phyloP scores from a whole-genome alignment of 768 basidiomycete species.

The Exidia glandulosa region DNA sequence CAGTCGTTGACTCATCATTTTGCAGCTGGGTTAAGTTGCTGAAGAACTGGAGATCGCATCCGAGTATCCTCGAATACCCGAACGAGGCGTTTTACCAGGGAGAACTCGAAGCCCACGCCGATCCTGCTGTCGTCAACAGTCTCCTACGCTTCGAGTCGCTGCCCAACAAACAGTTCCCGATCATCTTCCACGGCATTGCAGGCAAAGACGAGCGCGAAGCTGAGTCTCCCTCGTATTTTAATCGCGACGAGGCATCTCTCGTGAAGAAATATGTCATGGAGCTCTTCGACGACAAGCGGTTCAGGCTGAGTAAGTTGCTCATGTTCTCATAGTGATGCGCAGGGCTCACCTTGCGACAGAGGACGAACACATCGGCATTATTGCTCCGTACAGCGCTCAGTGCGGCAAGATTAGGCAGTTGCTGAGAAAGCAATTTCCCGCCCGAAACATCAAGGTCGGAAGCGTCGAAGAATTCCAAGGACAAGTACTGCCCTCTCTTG shows the following conservation, averaged over 20 bases:
- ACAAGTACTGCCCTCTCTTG: constrained; percentile 16
- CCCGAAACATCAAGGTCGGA: constrained; percentile 20
- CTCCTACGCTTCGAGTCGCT: constrained; percentile 19
- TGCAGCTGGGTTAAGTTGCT: constrained; percentile 45
- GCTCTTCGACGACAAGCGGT: constrained; percentile 16
- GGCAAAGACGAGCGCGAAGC: constrained; percentile 25
- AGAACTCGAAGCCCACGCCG: constrained; percentile 21
- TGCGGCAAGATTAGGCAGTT: constrained; percentile 19
- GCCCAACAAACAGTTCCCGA: constrained; percentile 14
- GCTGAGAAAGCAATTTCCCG: constrained; percentile 8
- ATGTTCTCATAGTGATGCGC: not conserved
- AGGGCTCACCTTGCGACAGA: constrained; percentile 6
- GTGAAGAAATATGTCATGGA: constrained; percentile 23
- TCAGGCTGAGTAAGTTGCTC: constrained; percentile 19
- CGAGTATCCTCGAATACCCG: constrained; percentile 42
- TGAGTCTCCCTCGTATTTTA: constrained; percentile 30
- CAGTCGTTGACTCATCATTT: constrained; percentile 1
- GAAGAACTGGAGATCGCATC: constrained; percentile 50
- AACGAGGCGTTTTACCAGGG: constrained; percentile 34
- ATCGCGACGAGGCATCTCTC: constrained; percentile 24
- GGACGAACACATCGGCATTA: constrained; percentile 25
- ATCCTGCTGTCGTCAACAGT: constrained; percentile 14
- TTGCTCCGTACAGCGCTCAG: constrained; percentile 31
- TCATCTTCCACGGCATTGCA: constrained; percentile 23
- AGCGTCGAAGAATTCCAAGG: constrained; percentile 33